These are phyloP conservation scores for Podosphaera aphanis DNA, from an alignment of 2,329 filamentous ascomycete species.

Conservation along the genomic window DNA sequence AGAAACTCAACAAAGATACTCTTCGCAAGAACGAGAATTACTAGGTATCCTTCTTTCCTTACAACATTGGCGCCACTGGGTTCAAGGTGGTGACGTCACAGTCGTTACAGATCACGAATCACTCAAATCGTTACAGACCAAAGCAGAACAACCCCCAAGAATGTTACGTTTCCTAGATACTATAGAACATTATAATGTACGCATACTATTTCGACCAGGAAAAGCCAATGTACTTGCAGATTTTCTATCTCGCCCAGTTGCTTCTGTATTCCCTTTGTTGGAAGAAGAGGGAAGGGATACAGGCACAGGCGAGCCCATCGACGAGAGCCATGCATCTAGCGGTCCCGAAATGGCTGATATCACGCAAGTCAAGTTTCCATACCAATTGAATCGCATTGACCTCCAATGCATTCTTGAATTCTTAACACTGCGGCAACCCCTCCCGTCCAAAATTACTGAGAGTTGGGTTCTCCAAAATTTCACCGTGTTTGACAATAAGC, in stretches of 20 bases:
- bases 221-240: constrained; percentile 1
- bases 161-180: not conserved
- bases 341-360: not conserved
- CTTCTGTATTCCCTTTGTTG: not conserved
- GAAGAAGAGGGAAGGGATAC: not conserved
- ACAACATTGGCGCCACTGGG: constrained; percentile 1
- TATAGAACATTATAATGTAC: not conserved
- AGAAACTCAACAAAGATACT: too few relatives aligned
- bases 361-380: not conserved
- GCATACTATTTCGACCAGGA: not conserved
- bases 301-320: too few relatives aligned
- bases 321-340: too few relatives aligned
- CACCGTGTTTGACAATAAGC: not conserved
- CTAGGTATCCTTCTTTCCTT: not conserved
- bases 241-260: not conserved
- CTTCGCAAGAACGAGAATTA: not conserved
- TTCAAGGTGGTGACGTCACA: not conserved
- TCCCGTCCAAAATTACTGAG: not conserved
- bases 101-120: constrained; percentile 1
- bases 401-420: not conserved
- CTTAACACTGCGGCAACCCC: not conserved
- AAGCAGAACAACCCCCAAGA: not conserved
- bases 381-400: not conserved
- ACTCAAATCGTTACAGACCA: not conserved
- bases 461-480: not conserved